Conservation (phyloP, 176 grass and related monocot genomes). For the Oryza officinalis region DNA sequence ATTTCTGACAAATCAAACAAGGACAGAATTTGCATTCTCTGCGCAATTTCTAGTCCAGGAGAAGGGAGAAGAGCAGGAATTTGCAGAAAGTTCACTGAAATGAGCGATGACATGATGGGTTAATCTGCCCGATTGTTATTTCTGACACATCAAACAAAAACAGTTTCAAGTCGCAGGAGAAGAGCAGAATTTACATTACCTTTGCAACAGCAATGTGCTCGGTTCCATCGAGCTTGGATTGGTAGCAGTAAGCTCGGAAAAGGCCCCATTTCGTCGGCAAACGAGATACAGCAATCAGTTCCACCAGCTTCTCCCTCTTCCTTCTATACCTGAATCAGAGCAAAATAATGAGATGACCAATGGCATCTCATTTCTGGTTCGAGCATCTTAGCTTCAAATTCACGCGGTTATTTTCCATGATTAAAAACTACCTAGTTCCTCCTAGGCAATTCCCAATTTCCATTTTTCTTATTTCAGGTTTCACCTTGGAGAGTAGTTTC, state of each 20-base stretch:
- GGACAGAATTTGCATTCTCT: too few species aligned
- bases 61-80: too few species aligned
- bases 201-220: slow-evolving; percentile 86
- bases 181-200: slow-evolving; percentile 29
- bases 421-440: not conserved
- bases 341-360: not conserved
- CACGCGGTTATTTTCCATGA: not conserved
- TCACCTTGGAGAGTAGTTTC: not conserved
- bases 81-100: not conserved
- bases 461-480: not conserved
- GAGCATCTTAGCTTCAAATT: not conserved
- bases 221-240: slow-evolving; percentile 83
- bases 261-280: slow-evolving; percentile 96
- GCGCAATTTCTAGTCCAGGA: too few species aligned
- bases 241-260: slow-evolving; percentile 87
- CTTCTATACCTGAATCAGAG: slow-evolving; percentile 78
- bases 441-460: not conserved
- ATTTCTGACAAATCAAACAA: too few species aligned
- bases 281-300: slow-evolving; percentile 74
- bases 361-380: not conserved
- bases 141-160: not conserved
- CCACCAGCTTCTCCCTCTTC: slow-evolving; percentile 86
- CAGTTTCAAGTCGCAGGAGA: not conserved
- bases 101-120: not conserved
- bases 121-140: not conserved